Conservation (phyloP, 2,329 filamentous ascomycete genomes). For the Drechslerella dactyloides region DNA sequence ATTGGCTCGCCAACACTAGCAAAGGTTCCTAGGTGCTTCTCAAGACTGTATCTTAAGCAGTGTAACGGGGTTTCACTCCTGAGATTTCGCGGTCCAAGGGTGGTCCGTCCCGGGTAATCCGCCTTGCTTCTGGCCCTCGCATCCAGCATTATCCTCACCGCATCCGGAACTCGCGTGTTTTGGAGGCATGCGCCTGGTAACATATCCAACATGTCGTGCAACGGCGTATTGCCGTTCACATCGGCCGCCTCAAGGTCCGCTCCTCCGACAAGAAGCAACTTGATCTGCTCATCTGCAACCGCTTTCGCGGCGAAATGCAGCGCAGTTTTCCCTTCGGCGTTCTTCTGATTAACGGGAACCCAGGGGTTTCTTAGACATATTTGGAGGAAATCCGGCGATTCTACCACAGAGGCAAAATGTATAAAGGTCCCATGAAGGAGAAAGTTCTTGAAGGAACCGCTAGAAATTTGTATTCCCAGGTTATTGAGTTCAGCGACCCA, state of each 20-base stretch:
- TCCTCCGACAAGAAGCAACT: not conserved
- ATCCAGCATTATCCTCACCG: not conserved
- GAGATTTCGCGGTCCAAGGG: too few species aligned
- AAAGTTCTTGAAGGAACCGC: not conserved
- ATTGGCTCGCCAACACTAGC: too few species aligned
- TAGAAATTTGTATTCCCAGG: not conserved
- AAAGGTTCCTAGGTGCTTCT: too few species aligned
- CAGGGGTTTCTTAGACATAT: conserved; percentile 31
- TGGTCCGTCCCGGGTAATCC: too few species aligned
- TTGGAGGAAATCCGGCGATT: not conserved
- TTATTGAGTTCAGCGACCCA: not conserved
- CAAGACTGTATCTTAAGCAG: not conserved
- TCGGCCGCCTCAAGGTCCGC: not conserved
- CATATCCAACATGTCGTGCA: conserved; percentile 5
- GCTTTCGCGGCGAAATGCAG: not conserved
- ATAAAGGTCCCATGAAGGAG: not conserved
- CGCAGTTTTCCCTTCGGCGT: not conserved
- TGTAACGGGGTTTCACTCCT: not conserved
- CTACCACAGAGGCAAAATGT: not conserved
- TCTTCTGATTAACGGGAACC: conserved; percentile 2
- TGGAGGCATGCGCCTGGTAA: not conserved
- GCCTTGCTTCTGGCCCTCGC: too few species aligned
- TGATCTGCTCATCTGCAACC: not conserved
- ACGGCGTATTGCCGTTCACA: conserved; percentile 1
- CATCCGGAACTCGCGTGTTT: not conserved